These are phyloP conservation scores for Styphnolobium japonicum DNA, from an alignment of 306 rosid genomes.

Conservation along the genomic window DNA sequence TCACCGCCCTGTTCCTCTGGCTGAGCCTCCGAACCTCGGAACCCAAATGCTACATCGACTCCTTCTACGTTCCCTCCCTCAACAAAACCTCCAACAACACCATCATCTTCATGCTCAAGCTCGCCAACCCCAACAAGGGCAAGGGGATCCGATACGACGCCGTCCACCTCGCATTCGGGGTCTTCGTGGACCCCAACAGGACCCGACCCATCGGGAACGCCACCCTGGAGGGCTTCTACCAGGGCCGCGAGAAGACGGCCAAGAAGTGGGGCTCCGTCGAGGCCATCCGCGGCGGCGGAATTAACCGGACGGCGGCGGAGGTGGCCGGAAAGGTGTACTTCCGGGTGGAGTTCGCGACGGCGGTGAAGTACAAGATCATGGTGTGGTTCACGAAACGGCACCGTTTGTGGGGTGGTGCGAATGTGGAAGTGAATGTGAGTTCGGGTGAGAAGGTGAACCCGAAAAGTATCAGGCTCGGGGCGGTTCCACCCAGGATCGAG, in stretches of 20 bases:
- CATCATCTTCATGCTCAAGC: slow-evolving; percentile 26
- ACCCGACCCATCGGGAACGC: slow-evolving; percentile 14
- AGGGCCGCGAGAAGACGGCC: slow-evolving; percentile 65
- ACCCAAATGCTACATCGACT: slow-evolving; percentile 48
- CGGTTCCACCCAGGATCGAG: neutral
- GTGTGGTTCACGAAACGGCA: slow-evolving; percentile 53
- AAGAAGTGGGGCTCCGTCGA: neutral
- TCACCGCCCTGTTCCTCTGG: slow-evolving; percentile 34
- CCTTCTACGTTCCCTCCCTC: slow-evolving; percentile 55
- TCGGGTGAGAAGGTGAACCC: slow-evolving; percentile 38
- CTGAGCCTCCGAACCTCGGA: slow-evolving; percentile 46
- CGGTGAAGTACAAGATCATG: slow-evolving; percentile 60
- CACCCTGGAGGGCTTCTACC: slow-evolving; percentile 43
- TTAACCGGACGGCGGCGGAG: slow-evolving; percentile 31
- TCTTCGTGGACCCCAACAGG: slow-evolving; percentile 13
- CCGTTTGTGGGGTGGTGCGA: slow-evolving; percentile 41
- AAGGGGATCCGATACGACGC: slow-evolving; percentile 53
- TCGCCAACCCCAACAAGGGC: slow-evolving; percentile 61
- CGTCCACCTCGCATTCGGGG: slow-evolving; percentile 35
- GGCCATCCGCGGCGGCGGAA: neutral
- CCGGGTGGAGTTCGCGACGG: slow-evolving; percentile 59
- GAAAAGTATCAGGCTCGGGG: slow-evolving; percentile 49
- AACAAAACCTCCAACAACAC: slow-evolving; percentile 40
- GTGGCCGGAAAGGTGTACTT: slow-evolving; percentile 20
- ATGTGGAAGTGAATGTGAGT: slow-evolving; percentile 39